Evolutionary conservation across 805 yeast genomes (phyloP).

Genomic region (Pichia exigua): DNA sequence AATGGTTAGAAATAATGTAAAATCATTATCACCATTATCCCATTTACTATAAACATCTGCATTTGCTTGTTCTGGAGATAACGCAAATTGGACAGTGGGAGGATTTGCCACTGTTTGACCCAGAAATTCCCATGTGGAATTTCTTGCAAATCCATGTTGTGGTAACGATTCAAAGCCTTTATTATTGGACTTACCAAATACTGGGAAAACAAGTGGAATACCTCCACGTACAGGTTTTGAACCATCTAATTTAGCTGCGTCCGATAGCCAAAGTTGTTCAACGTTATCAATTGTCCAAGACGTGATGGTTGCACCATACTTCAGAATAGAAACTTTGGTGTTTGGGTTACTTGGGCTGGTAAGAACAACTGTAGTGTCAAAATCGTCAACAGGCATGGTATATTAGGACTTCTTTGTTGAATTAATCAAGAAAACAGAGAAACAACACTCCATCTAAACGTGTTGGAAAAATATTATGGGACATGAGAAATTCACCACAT

Average conservation of each 20-base stretch:
- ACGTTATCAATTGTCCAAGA: conserved; percentile 70
- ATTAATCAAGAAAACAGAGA: too few species aligned
- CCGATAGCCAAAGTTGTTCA: conserved; percentile 79
- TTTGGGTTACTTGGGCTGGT: conserved; percentile 43
- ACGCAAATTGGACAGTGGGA: conserved; percentile 82
- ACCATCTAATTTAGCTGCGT: conserved; percentile 82
- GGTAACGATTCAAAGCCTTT: conserved; percentile 65
- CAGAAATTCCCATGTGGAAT: conserved; percentile 84
- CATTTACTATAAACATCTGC: conserved; percentile 52
- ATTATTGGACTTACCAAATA: conserved; percentile 64
- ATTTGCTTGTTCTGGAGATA: conserved; percentile 78
- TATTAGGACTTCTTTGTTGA: background rate
- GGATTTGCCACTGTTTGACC: conserved; percentile 70
- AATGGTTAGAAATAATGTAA: conserved; percentile 67
- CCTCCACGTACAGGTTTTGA: conserved; percentile 96
- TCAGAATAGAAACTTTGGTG: conserved; percentile 61
- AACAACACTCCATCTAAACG: too few species aligned
- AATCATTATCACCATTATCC: conserved; percentile 51
- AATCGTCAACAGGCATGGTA: conserved; percentile 59
- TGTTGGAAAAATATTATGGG: background rate
- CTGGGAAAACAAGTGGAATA: conserved; percentile 92
- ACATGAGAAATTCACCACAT: background rate
- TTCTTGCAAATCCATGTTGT: conserved; percentile 95
- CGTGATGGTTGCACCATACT: conserved; percentile 80
- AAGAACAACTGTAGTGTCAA: conserved; percentile 53